Evolutionary conservation across 1,284 basidiomycete genomes (phyloP).

Genomic region (Cystobasidium sp.): DNA sequence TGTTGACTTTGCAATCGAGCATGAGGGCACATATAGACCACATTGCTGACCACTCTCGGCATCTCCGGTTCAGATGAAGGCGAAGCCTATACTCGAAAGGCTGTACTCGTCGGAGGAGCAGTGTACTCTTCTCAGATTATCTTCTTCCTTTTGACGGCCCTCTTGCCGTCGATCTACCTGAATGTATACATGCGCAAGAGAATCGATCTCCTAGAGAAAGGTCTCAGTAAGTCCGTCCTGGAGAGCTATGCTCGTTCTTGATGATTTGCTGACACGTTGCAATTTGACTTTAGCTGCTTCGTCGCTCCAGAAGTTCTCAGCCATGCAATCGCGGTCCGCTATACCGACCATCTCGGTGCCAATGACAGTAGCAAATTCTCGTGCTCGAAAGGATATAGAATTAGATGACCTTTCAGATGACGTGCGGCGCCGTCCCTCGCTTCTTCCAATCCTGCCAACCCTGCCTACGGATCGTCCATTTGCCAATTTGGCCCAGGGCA

Average conservation of each 20-base stretch:
- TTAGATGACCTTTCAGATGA: not conserved
- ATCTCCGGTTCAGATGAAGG: not conserved
- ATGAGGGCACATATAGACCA: no score
- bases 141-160: slow-evolving; percentile 1
- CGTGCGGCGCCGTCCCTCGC: not conserved
- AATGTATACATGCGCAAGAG: slow-evolving; percentile 11
- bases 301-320: no score
- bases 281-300: no score
- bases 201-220: not conserved
- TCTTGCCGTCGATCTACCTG: slow-evolving; percentile 3
- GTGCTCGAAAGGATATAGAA: no score
- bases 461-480: slow-evolving; percentile 18
- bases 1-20: not conserved
- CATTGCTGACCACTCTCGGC: no score
- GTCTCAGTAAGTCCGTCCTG: not conserved
- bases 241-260: no score
- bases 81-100: no score
- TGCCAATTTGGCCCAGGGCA: not conserved
- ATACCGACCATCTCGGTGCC: not conserved
- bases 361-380: not conserved
- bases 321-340: not conserved
- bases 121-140: not conserved
- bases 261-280: no score
- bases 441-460: not conserved
- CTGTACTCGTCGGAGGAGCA: not conserved